Conservation (phyloP, 108 stramenopile genomes). For the Craspedostauros australis region DNA sequence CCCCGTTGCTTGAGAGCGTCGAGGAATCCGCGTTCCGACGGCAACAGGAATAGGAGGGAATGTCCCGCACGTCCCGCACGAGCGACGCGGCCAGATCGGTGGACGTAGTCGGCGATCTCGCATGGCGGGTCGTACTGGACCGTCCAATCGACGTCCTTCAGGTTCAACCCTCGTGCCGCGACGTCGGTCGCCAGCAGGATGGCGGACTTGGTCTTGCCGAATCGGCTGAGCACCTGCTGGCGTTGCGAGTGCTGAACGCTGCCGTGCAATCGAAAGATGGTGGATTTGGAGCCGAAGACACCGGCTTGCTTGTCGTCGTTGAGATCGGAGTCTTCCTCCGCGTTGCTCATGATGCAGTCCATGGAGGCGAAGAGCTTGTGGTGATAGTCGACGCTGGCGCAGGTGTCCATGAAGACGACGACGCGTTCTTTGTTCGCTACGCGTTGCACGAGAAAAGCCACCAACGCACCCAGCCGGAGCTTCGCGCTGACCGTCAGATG, state of each 20-base stretch:
- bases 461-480: slow-evolving; percentile 79
- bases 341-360: slow-evolving; percentile 37
- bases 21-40: slow-evolving; percentile 82
- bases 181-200: slow-evolving; percentile 89
- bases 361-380: slow-evolving; percentile 56
- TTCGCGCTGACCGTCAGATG: slow-evolving; percentile 88
- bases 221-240: slow-evolving; percentile 45
- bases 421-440: slow-evolving; percentile 62
- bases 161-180: slow-evolving; percentile 89
- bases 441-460: slow-evolving; percentile 78
- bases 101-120: slow-evolving; percentile 86
- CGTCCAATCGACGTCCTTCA: slow-evolving; percentile 83
- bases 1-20: slow-evolving; percentile 71
- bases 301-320: slow-evolving; percentile 14
- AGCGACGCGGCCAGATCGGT: slow-evolving; percentile 87
- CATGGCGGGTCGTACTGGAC: slow-evolving; percentile 92
- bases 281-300: slow-evolving; percentile 51
- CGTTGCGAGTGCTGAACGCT: slow-evolving; percentile 75
- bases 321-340: slow-evolving; percentile 7
- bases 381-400: slow-evolving; percentile 94
- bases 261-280: slow-evolving; percentile 79
- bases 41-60: slow-evolving; percentile 82
- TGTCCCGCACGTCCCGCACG: slow-evolving; percentile 81
- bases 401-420: slow-evolving; percentile 92
- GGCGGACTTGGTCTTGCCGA: slow-evolving; percentile 30